These are phyloP conservation scores for Talinum fruticosum DNA, from an alignment of 148 eudicot species.

Conservation along the genomic window DNA sequence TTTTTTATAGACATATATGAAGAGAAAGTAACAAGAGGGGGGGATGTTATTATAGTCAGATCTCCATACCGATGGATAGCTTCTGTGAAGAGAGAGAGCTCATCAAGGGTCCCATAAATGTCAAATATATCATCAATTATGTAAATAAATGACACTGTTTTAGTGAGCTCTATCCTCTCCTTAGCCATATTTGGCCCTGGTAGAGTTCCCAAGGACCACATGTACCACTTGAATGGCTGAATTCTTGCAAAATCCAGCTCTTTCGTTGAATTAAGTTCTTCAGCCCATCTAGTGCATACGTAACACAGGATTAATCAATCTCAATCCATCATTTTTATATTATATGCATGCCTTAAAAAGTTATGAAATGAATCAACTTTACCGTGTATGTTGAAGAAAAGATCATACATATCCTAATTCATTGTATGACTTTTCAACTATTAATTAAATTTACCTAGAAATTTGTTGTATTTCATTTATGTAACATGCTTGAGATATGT, in stretches of 20 bases:
- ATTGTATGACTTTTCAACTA: neutral
- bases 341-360: neutral
- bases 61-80: constrained; percentile 37
- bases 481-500: constrained; percentile 6
- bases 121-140: constrained; percentile 59
- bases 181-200: constrained; percentile 38
- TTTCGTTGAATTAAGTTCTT: constrained; percentile 33
- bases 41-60: too few relatives aligned
- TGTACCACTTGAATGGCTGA: constrained; percentile 45
- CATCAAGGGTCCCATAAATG: constrained; percentile 40
- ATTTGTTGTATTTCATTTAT: constrained; percentile 35
- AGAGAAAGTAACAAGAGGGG: neutral
- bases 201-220: constrained; percentile 49
- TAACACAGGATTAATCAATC: neutral
- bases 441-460: constrained; percentile 29
- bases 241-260: constrained; percentile 42
- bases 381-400: neutral
- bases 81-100: constrained; percentile 48
- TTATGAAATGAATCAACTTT: too few relatives aligned
- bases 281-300: constrained; percentile 43
- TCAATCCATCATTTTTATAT: neutral
- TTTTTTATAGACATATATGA: neutral
- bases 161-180: constrained; percentile 37
- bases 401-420: neutral
- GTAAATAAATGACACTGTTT: constrained; percentile 44